Evolutionary conservation across 768 basidiomycete genomes (phyloP).

Genomic region (Porpolomopsis calyptriformis): DNA sequence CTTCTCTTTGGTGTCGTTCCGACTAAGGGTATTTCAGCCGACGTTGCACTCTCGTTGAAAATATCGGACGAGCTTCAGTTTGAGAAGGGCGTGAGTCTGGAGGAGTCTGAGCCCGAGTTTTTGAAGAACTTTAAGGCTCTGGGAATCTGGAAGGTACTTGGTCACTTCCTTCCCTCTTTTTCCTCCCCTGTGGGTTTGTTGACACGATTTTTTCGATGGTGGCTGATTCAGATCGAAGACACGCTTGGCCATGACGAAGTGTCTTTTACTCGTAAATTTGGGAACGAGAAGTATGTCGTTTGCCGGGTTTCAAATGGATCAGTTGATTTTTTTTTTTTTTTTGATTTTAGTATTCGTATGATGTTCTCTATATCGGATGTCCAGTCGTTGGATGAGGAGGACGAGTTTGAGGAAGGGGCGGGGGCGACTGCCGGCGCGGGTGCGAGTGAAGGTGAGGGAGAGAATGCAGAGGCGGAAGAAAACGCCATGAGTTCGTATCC

Average conservation of each 20-base stretch:
- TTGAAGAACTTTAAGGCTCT: constrained; percentile 61
- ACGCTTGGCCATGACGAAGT: constrained; percentile 70
- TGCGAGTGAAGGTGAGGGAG: constrained; percentile 18
- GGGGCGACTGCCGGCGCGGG: constrained; percentile 19
- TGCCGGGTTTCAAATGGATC: background rate
- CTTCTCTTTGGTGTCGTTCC: constrained; percentile 6
- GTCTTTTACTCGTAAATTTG: constrained; percentile 69
- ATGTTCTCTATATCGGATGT: constrained; percentile 92
- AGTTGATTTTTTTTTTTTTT: background rate
- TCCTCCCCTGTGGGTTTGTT: background rate
- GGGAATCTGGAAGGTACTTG: constrained; percentile 76
- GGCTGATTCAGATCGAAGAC: constrained; percentile 53
- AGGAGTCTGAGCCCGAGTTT: constrained; percentile 52
- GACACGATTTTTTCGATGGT: too few species aligned
- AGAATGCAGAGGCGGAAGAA: constrained; percentile 13
- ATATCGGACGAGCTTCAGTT: constrained; percentile 77
- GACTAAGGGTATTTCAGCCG: constrained; percentile 40
- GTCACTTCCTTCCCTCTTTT: constrained; percentile 14
- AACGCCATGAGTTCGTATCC: constrained; percentile 42
- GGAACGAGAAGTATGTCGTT: constrained; percentile 73
- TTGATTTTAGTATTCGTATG: constrained; percentile 55
- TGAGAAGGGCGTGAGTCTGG: constrained; percentile 51
- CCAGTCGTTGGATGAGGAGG: constrained; percentile 32
- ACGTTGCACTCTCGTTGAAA: constrained; percentile 64
- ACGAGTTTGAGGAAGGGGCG: constrained; percentile 28